A percentile compares a stretch with the other conserved stretches of the same genome.
phyloP scores from a whole-genome alignment of 352 stramenopile species.

The Phytophthora cryptogea region DNA sequence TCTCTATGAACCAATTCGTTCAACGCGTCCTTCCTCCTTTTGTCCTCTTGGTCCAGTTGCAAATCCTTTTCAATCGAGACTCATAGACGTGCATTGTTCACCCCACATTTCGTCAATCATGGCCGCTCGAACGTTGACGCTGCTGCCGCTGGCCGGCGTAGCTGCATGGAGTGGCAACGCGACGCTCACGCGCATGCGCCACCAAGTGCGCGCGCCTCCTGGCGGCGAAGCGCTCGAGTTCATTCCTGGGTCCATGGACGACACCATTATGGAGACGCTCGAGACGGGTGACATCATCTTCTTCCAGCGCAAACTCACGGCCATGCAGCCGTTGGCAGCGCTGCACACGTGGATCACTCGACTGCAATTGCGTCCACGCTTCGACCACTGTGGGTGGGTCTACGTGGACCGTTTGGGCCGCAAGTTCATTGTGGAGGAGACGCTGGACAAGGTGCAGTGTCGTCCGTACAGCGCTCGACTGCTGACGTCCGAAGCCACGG shows the following conservation, averaged over 20 bases:
- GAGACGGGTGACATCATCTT: slow-evolving; percentile 84
- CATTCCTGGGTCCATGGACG: slow-evolving; percentile 80
- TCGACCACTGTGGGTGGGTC: slow-evolving; percentile 83
- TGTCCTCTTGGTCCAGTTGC: slow-evolving; percentile 6
- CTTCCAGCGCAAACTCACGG: slow-evolving; percentile 75
- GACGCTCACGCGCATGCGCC: slow-evolving; percentile 51
- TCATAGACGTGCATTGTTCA: slow-evolving; percentile 18
- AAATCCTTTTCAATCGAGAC: slow-evolving; percentile 15
- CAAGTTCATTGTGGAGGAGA: slow-evolving; percentile 88
- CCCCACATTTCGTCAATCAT: slow-evolving; percentile 21
- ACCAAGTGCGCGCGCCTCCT: slow-evolving; percentile 37
- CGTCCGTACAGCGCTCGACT: slow-evolving; percentile 79
- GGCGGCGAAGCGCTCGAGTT: slow-evolving; percentile 59
- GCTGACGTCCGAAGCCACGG: slow-evolving; percentile 65
- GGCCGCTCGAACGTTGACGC: slow-evolving; percentile 42
- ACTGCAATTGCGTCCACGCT: slow-evolving; percentile 59
- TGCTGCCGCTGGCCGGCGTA: slow-evolving; percentile 66
- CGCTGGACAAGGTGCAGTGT: slow-evolving; percentile 76
- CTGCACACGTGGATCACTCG: slow-evolving; percentile 70
- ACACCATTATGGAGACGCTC: slow-evolving; percentile 87
- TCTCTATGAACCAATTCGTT: slow-evolving; percentile 10
- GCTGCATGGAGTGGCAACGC: slow-evolving; percentile 76
- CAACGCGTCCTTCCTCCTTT: no score
- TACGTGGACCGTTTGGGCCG: slow-evolving; percentile 80
- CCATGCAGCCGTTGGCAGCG: slow-evolving; percentile 72